Evolutionary conservation across 192 early-diverging fungal species (phyloP), one percentile per base, ranked within the genome.

Genomic region (Obelidium mucronatum): DNA sequence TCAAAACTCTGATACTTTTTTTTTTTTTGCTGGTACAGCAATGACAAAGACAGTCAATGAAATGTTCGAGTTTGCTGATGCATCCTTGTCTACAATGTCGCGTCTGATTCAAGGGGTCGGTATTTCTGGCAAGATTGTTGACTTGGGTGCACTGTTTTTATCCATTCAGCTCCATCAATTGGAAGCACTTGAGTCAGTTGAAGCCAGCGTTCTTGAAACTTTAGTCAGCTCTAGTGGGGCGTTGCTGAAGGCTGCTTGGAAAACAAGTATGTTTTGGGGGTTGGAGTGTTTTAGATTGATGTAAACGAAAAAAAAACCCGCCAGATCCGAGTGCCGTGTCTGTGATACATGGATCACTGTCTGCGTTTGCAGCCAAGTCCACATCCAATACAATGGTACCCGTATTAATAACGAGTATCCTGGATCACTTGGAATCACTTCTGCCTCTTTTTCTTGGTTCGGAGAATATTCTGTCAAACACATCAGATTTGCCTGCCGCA

Each of bases 401-500:
- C 6, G 37, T 11, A 3, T 19, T 67, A n/a, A 22, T 67, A 44
- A 31, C 13, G 22, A 6, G n/a, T 6, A 51, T 11, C 33, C 17
- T 67, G 66, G 42, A 51, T 13, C 19, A 28, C 15, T 19, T 67
- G 17, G 66, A 67, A 26, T 17, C 28, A 5, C 30, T 67, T 2
- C 5, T 48, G 13, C 66, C 31, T 2, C 39, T 51, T 8, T 22
- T 44, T 35, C 40, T 67, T 15, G 66, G 66, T 5, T 31, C 19
- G 48, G 66, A 30, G 6, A 51, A 42, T 51, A 24, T 31, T 6
- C 17, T 51, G 5, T 67, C 66, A 8, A 39, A 42, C 26, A 22
- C 39, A n/a, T 17, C 19, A 24, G 66, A 67, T 67, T 52, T 67
- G 40, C 22, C 44, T 39, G 66, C 66, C 8, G 66, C 66, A 51